Percentiles rank a stretch among this genome's conserved stretches.
These are phyloP conservation scores for Datura wrightii DNA, from an alignment of 257 asterid species.

Conservation along the genomic window DNA sequence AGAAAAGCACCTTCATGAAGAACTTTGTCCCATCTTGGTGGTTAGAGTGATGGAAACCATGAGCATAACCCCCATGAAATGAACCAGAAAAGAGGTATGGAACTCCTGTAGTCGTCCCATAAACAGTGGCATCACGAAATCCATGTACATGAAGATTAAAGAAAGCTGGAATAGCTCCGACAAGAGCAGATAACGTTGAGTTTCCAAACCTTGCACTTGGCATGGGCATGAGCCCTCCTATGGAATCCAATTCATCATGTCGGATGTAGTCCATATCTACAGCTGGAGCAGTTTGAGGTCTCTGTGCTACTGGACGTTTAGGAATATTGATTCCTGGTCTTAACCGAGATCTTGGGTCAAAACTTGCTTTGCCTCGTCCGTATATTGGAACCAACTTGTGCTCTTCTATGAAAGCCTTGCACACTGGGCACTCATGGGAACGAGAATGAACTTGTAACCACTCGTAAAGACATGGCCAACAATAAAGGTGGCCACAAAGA, in stretches of 20 bases:
- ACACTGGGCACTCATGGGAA: slow-evolving; percentile 87
- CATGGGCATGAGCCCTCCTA: slow-evolving; percentile 55
- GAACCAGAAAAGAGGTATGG: slow-evolving; percentile 75
- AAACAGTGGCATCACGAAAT: slow-evolving; percentile 78
- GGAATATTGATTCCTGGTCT: slow-evolving; percentile 60
- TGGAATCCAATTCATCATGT: slow-evolving; percentile 61
- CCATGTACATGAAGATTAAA: slow-evolving; percentile 73
- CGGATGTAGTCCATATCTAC: slow-evolving; percentile 54
- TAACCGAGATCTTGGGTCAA: slow-evolving; percentile 57
- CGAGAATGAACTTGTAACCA: slow-evolving; percentile 89
- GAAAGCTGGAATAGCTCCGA: slow-evolving; percentile 66
- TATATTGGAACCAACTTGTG: slow-evolving; percentile 83
- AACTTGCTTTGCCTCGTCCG: slow-evolving; percentile 77
- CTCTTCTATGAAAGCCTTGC: slow-evolving; percentile 77
- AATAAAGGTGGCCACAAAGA: slow-evolving; percentile 94
- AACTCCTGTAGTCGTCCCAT: slow-evolving; percentile 75
- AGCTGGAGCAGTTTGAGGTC: slow-evolving; percentile 71
- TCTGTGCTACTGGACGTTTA: slow-evolving; percentile 69
- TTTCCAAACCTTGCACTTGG: slow-evolving; percentile 69
- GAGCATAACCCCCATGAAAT: slow-evolving; percentile 74
- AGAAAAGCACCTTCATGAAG: slow-evolving; percentile 55
- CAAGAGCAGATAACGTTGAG: slow-evolving; percentile 59
- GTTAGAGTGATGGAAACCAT: slow-evolving; percentile 64
- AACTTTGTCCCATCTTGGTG: slow-evolving; percentile 61
- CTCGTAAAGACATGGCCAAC: slow-evolving; percentile 94